These are phyloP conservation scores for Heterobasidion occidentale DNA, from an alignment of 1,284 basidiomycete genomes.

Conservation along the genomic window DNA sequence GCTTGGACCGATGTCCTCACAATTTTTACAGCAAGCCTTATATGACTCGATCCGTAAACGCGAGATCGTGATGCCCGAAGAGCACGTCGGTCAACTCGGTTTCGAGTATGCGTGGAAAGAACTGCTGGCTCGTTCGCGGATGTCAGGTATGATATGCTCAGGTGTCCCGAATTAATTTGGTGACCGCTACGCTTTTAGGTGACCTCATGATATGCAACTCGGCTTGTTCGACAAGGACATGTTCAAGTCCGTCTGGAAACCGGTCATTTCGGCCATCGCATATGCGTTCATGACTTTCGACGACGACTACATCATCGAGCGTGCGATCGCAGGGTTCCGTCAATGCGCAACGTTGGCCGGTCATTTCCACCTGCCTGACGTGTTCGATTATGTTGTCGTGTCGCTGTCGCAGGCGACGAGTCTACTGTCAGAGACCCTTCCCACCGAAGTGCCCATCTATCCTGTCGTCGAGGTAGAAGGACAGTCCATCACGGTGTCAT, in stretches of 20 bases:
- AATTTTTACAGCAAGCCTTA: conserved; percentile 58
- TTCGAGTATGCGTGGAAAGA: conserved; percentile 99
- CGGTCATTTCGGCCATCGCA: conserved; percentile 85
- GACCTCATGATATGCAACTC: conserved; percentile 77
- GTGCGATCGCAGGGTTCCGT: conserved; percentile 90
- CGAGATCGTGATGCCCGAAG: conserved; percentile 98
- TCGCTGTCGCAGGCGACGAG: conserved; percentile 87
- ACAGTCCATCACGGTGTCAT: conserved; percentile 84
- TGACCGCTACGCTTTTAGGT: conserved; percentile 33
- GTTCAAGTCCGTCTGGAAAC: conserved; percentile 90
- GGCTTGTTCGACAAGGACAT: conserved; percentile 82
- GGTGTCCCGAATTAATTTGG: background rate
- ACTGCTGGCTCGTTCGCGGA: conserved; percentile 74
- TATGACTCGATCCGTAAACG: conserved; percentile 92
- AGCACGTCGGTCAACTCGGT: conserved; percentile 93
- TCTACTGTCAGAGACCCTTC: conserved; percentile 67
- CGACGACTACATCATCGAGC: conserved; percentile 95
- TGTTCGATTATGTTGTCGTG: conserved; percentile 94
- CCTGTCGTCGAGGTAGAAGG: conserved; percentile 92
- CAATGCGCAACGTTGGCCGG: conserved; percentile 94
- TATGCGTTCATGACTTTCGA: conserved; percentile 94
- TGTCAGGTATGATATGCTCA: conserved; percentile 51
- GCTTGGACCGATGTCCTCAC: background rate
- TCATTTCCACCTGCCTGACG: conserved; percentile 84
- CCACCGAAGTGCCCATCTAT: conserved; percentile 75